Evolutionary conservation across 768 basidiomycete genomes (phyloP).

Genomic region (Tulasnella sp.): DNA sequence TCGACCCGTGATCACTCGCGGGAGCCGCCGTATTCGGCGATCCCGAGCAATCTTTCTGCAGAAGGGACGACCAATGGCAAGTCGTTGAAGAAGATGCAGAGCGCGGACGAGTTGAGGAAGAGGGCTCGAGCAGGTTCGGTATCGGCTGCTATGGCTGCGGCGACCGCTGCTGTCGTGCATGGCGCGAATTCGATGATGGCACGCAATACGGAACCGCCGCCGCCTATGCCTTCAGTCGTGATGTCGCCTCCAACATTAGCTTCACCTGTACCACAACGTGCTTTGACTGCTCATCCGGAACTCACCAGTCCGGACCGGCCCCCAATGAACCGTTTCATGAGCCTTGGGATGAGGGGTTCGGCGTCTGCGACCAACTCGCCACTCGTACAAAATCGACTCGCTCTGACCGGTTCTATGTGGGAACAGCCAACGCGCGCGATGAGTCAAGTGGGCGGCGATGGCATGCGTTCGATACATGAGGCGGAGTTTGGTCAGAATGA

Average conservation of each 20-base stretch:
- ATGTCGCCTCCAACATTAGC: not conserved
- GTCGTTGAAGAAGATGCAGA: conserved; percentile 20
- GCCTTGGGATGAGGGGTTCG: not conserved
- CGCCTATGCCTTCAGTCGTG: conserved; percentile 2
- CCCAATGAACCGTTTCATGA: conserved; percentile 4
- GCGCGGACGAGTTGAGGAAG: conserved; percentile 20
- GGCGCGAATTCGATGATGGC: not conserved
- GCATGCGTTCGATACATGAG: too few species aligned
- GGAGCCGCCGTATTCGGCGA: too few species aligned
- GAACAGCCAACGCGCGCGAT: not conserved
- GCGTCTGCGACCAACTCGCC: not conserved
- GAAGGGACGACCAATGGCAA: not conserved
- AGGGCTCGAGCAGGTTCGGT: conserved; percentile 9
- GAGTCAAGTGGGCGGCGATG: too few species aligned
- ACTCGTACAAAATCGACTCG: not conserved
- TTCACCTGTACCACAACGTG: not conserved
- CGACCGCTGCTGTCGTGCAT: not conserved
- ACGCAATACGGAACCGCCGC: not conserved
- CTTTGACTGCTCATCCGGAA: not conserved
- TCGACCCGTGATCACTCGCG: not conserved
- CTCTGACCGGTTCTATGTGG: conserved; percentile 1
- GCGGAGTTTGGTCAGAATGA: not conserved
- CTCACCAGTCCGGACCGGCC: not conserved
- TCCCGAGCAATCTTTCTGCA: not conserved
- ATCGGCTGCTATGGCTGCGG: conserved; percentile 8